These are phyloP conservation scores for Castanopsis chinensis DNA, from an alignment of 306 rosid genomes.

Conservation along the genomic window DNA sequence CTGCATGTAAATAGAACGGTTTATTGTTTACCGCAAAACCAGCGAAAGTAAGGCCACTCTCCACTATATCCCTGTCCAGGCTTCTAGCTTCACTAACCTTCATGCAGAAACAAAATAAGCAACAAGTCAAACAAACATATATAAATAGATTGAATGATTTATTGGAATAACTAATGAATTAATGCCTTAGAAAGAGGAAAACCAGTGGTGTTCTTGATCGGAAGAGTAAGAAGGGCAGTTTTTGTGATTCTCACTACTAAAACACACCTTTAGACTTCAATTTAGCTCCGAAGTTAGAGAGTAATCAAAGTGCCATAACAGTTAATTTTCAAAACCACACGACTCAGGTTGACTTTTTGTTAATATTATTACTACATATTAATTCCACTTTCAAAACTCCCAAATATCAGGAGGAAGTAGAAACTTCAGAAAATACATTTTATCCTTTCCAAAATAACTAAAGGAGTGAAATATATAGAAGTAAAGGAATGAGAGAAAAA, in stretches of 20 bases:
- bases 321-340: background rate
- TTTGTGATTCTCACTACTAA: background rate
- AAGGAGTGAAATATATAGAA: background rate
- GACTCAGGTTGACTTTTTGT: background rate
- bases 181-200: background rate
- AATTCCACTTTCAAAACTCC: background rate
- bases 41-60: constrained; percentile 79
- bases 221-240: background rate
- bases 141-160: background rate
- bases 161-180: background rate
- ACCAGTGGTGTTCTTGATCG: background rate
- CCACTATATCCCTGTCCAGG: constrained; percentile 96
- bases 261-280: background rate
- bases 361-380: background rate
- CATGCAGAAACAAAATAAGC: constrained; percentile 37
- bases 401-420: background rate
- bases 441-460: background rate
- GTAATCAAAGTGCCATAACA: background rate
- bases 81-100: constrained; percentile 99
- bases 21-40: constrained; percentile 83
- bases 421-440: background rate
- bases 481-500: background rate
- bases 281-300: background rate
- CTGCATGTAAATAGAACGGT: constrained; percentile 6
- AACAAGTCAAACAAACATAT: constrained; percentile 8